Evolutionary conservation across 2,329 filamentous ascomycete genomes (phyloP).

Genomic region (Exophiala oligosperma): DNA sequence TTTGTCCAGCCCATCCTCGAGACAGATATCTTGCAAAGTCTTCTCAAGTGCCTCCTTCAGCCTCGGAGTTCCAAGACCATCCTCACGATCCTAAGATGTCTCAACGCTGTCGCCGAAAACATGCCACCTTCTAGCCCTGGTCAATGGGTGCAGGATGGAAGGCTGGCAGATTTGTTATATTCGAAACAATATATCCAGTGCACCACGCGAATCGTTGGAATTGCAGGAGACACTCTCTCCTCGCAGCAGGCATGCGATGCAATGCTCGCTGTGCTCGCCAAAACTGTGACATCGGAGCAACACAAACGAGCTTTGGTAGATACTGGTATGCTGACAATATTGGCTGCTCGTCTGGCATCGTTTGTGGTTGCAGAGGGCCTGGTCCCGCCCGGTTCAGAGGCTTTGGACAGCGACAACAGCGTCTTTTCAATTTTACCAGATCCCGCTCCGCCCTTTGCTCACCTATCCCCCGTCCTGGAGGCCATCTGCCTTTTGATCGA

Average conservation of each 20-base stretch:
- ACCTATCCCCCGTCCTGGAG: conserved; percentile 70
- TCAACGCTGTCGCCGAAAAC: conserved; percentile 71
- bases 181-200: conserved; percentile 60
- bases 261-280: conserved; percentile 52
- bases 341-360: conserved; percentile 71
- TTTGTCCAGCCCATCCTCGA: conserved; percentile 75
- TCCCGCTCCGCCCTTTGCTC: conserved; percentile 59
- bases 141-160: conserved; percentile 49
- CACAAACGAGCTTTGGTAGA: conserved; percentile 73
- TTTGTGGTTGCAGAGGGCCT: conserved; percentile 66
- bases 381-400: conserved; percentile 65
- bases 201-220: conserved; percentile 64
- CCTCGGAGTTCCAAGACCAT: conserved; percentile 65
- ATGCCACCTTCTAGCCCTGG: conserved; percentile 56
- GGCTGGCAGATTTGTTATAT: conserved; percentile 67
- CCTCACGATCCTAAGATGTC: conserved; percentile 70
- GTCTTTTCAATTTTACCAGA: conserved; percentile 60
- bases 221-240: conserved; percentile 46
- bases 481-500: conserved; percentile 75
- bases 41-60: conserved; percentile 64
- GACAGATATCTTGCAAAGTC: conserved; percentile 69
- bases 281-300: conserved; percentile 66
- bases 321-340: conserved; percentile 72
- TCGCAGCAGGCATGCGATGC: conserved; percentile 32
- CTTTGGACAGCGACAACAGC: conserved; percentile 55